phyloP scores from a whole-genome alignment of 495 filamentous ascomycete species.

The Jackrogersella multiformis region DNA sequence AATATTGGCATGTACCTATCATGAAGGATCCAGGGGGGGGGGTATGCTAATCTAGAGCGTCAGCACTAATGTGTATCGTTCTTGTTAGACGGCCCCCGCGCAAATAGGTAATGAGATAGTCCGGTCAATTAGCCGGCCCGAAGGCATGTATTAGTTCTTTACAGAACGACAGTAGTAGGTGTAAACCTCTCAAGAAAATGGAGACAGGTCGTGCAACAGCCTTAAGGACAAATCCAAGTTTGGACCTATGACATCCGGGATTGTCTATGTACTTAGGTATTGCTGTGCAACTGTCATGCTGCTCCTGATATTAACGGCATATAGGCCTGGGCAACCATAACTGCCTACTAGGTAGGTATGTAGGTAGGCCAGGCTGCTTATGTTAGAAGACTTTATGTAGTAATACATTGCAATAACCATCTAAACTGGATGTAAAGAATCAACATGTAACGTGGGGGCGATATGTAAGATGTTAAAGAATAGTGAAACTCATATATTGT shows the following conservation, averaged over 20 bases:
- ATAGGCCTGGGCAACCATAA: constrained; percentile 3
- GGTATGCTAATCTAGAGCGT: constrained; percentile 29
- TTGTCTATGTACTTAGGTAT: background rate
- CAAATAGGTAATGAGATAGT: constrained; percentile 28
- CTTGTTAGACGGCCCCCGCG: constrained; percentile 36
- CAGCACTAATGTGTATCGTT: constrained; percentile 37
- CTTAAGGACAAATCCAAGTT: background rate
- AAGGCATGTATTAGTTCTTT: background rate
- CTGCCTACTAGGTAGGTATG: no score
- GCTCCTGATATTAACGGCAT: constrained; percentile 3
- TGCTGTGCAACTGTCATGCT: constrained; percentile 7
- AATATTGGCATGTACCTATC: constrained; percentile 19
- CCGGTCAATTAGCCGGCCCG: constrained; percentile 33
- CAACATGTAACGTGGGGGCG: constrained; percentile 5
- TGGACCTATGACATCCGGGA: constrained; percentile 1
- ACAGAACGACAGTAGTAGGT: constrained; percentile 1
- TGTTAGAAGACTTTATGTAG: constrained; percentile 18
- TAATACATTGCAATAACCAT: constrained; percentile 2
- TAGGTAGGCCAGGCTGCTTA: constrained; percentile 22
- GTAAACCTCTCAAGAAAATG: constrained; percentile 4
- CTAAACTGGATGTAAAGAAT: background rate
- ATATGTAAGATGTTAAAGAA: background rate
- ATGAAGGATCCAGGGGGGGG: constrained; percentile 37
- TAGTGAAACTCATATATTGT: constrained; percentile 12
- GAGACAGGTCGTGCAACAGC: constrained; percentile 6